These are phyloP conservation scores for Didymella segeticola DNA, from an alignment of 2,329 filamentous ascomycete species.

Conservation along the genomic window DNA sequence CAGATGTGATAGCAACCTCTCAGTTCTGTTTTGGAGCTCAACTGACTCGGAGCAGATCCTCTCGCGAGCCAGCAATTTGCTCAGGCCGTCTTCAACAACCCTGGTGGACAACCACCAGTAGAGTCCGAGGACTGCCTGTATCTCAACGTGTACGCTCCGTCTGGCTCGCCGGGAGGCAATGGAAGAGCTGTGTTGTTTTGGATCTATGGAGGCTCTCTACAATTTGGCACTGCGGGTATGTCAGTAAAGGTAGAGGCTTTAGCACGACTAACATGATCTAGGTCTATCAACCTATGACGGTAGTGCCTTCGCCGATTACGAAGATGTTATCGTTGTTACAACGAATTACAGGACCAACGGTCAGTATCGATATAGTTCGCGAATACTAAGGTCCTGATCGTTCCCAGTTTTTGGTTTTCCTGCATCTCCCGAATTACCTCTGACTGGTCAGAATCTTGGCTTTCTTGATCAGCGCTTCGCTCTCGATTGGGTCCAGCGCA, in stretches of 20 bases:
- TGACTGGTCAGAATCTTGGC: constrained; percentile 53
- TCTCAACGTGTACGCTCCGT: constrained; percentile 48
- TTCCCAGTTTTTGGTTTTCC: constrained; percentile 39
- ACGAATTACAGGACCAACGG: constrained; percentile 42
- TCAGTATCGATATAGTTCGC: not conserved
- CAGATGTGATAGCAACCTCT: constrained; percentile 22
- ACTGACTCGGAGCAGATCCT: constrained; percentile 20
- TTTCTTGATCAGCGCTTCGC: constrained; percentile 64
- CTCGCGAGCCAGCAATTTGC: constrained; percentile 22
- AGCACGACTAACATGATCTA: not conserved
- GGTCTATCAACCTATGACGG: constrained; percentile 33
- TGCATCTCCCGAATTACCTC: constrained; percentile 27
- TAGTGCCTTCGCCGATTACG: constrained; percentile 34
- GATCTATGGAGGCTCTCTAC: constrained; percentile 40
- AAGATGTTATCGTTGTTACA: constrained; percentile 40
- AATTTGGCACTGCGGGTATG: constrained; percentile 32
- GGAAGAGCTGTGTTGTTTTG: constrained; percentile 40
- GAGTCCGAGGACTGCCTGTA: constrained; percentile 52
- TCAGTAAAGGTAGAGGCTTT: not conserved
- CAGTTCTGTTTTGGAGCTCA: not conserved
- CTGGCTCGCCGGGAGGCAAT: constrained; percentile 16
- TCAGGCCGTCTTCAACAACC: constrained; percentile 30
- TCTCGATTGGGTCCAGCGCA: constrained; percentile 61
- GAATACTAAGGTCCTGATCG: not conserved
- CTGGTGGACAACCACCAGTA: constrained; percentile 19